Conservation (phyloP, 2,329 filamentous ascomycete species). For the Samsoniella hepiali region DNA sequence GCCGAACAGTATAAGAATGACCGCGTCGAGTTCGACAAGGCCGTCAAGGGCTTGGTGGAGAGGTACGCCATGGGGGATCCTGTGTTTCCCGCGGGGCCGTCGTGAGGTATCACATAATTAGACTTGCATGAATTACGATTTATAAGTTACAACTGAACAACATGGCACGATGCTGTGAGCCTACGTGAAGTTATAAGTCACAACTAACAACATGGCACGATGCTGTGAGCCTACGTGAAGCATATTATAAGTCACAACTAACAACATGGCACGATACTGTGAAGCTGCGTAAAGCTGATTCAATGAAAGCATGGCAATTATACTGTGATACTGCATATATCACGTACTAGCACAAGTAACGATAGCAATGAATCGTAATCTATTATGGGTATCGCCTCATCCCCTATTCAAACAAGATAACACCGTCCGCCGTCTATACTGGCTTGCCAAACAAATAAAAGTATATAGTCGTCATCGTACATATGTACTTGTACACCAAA, state of each 20-base stretch:
- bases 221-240: no score
- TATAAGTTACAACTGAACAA: no score
- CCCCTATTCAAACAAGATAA: constrained; percentile 23
- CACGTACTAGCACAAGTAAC: neutral
- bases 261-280: no score
- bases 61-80: constrained; percentile 60
- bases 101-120: no score
- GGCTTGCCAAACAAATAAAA: constrained; percentile 14
- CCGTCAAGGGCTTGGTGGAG: constrained; percentile 68
- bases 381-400: constrained; percentile 20
- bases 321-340: neutral
- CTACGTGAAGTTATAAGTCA: no score
- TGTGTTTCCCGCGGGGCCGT: constrained; percentile 31
- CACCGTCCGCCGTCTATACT: constrained; percentile 10
- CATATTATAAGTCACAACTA: no score
- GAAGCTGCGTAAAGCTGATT: no score
- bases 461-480: constrained; percentile 18
- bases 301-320: no score
- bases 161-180: no score
- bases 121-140: no score
- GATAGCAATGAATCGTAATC: constrained; percentile 10
- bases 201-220: no score
- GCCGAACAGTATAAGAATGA: constrained; percentile 78
- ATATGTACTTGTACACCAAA: constrained; percentile 14
- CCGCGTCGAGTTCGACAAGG: constrained; percentile 67